A percentile compares a stretch with the other conserved stretches of the same genome.
These are phyloP conservation scores for Sordariomycetes sp. DNA, from an alignment of 2,329 filamentous ascomycete genomes.

Conservation along the genomic window DNA sequence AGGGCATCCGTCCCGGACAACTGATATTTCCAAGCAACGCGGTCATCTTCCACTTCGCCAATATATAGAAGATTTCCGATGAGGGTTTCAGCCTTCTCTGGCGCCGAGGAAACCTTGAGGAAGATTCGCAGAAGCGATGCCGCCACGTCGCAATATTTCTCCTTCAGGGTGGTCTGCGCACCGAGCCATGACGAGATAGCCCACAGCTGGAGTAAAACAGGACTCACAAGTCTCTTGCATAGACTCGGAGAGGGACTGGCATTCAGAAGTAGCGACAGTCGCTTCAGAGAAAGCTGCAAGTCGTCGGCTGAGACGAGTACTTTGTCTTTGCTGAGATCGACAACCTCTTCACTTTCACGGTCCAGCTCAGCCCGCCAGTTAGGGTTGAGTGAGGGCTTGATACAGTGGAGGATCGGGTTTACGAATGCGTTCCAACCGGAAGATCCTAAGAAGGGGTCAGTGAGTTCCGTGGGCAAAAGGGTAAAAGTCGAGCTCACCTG, in stretches of 20 bases:
- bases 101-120: slow-evolving; percentile 42
- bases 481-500: slow-evolving; percentile 26
- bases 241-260: slow-evolving; percentile 59
- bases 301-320: slow-evolving; percentile 35
- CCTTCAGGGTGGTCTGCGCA: slow-evolving; percentile 18
- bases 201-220: slow-evolving; percentile 54
- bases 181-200: slow-evolving; percentile 41
- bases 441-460: slow-evolving; percentile 22
- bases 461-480: not conserved
- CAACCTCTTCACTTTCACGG: slow-evolving; percentile 23
- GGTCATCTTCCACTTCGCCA: slow-evolving; percentile 26
- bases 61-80: slow-evolving; percentile 44
- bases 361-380: slow-evolving; percentile 1
- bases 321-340: slow-evolving; percentile 31
- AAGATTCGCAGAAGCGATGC: slow-evolving; percentile 43
- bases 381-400: slow-evolving; percentile 31
- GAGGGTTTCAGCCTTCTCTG: slow-evolving; percentile 35
- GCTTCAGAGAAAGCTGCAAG: slow-evolving; percentile 38
- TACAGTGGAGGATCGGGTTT: slow-evolving; percentile 39
- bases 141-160: slow-evolving; percentile 32
- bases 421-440: slow-evolving; percentile 54
- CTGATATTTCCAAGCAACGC: slow-evolving; percentile 41
- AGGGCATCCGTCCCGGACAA: slow-evolving; percentile 33
- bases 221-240: slow-evolving; percentile 48
- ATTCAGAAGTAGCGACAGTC: slow-evolving; percentile 44